These are phyloP conservation scores for Microdochium trichocladiopsis DNA, from an alignment of 2,329 filamentous ascomycete species.

Conservation along the genomic window DNA sequence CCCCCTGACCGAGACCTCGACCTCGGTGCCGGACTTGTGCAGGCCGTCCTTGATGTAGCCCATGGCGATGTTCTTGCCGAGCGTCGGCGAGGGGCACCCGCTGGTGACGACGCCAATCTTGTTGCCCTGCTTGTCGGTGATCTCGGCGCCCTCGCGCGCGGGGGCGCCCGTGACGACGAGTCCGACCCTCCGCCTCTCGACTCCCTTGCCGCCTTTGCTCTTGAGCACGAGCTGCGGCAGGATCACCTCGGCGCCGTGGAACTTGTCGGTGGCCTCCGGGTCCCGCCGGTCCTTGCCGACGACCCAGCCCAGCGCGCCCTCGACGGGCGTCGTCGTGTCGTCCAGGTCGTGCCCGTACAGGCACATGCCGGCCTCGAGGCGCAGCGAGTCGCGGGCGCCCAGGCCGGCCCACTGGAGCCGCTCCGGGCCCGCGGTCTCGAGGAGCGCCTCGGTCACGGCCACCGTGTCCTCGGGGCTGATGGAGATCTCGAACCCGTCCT, in stretches of 20 bases:
- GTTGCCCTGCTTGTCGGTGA: constrained; percentile 56
- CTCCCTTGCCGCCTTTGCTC: constrained; percentile 64
- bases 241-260: constrained; percentile 77
- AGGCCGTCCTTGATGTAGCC: constrained; percentile 76
- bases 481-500: constrained; percentile 96
- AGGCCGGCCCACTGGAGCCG: constrained; percentile 75
- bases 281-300: constrained; percentile 68
- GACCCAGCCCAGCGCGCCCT: constrained; percentile 64
- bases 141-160: constrained; percentile 79
- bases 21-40: constrained; percentile 78
- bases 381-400: constrained; percentile 83
- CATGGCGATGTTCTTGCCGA: constrained; percentile 94
- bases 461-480: constrained; percentile 62
- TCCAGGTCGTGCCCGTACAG: constrained; percentile 98
- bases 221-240: constrained; percentile 68
- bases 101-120: constrained; percentile 79
- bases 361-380: constrained; percentile 96
- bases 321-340: constrained; percentile 59
- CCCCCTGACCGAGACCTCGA: constrained; percentile 71
- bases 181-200: constrained; percentile 69
- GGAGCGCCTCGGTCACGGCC: constrained; percentile 61
- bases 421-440: constrained; percentile 54
- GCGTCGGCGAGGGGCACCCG: constrained; percentile 79
- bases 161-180: constrained; percentile 79
- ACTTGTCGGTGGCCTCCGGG: constrained; percentile 40